Evolutionary conservation across 192 early-diverging fungal genomes (phyloP).

Genomic region (Lobulomyces angularis): DNA sequence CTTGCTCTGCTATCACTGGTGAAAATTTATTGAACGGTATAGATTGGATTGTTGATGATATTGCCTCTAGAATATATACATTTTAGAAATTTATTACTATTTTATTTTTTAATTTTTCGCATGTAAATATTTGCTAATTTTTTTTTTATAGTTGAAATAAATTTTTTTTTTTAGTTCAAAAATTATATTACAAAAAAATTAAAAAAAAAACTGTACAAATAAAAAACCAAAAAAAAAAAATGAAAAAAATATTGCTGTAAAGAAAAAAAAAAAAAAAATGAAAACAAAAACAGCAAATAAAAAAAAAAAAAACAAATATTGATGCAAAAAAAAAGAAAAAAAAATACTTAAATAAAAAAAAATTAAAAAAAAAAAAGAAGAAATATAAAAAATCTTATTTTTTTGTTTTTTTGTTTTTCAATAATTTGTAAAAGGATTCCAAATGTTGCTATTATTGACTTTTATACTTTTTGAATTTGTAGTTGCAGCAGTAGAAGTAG

Average conservation of each 20-base stretch:
- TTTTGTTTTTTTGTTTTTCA: constrained; percentile 10
- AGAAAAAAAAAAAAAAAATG: constrained; percentile 29
- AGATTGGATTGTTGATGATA: constrained; percentile 88
- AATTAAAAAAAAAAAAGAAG: constrained; percentile 1
- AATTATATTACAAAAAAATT: background rate
- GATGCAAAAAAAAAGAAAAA: constrained; percentile 15
- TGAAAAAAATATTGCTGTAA: constrained; percentile 15
- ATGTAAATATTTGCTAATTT: background rate
- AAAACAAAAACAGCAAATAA: constrained; percentile 30
- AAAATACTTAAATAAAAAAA: background rate
- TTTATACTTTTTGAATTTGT: too few species aligned
- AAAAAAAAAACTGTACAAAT: background rate
- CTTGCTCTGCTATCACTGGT: constrained; percentile 83
- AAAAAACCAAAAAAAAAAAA: constrained; percentile 6
- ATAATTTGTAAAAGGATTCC: constrained; percentile 43
- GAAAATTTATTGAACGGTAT: constrained; percentile 76
- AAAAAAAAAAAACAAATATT: constrained; percentile 21
- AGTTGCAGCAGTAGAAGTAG: too few species aligned
- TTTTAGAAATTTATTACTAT: constrained; percentile 31
- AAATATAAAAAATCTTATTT: constrained; percentile 1
- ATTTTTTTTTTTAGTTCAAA: background rate
- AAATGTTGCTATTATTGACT: too few species aligned
- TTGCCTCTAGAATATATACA: constrained; percentile 76
- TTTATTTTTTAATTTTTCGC: background rate
- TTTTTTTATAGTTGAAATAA: constrained; percentile 1